These are phyloP conservation scores for Triticum aestivum DNA, from an alignment of 176 grass and related monocot species.

Conservation along the genomic window IWGSC_CS_RefSeq_v2.1 NC_057799.1:47569704-47570203, in stretches of 20 bases:
- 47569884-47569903: slow-evolving; percentile 50
- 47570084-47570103: slow-evolving; percentile 61
- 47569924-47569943: slow-evolving; percentile 34
- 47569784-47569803: no score
- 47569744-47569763: no score
- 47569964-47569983: slow-evolving; percentile 33
- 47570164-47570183: background rate
- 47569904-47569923: slow-evolving; percentile 52
- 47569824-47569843: slow-evolving; percentile 69
- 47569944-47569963: background rate
- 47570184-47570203: background rate
- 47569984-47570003: slow-evolving; percentile 59
- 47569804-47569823: background rate
- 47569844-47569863: slow-evolving; percentile 74
- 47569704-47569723: no score
- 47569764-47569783: no score
- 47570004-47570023: slow-evolving; percentile 45
- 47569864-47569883: slow-evolving; percentile 64
- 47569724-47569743: no score
- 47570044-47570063: background rate
- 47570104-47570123: background rate
- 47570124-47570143: slow-evolving; percentile 60
- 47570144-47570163: slow-evolving; percentile 56
- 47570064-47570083: slow-evolving; percentile 42
- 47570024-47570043: background rate